Base-by-base conservation (phyloP, 805 yeast genomes). In the Candida sakaeoensis region DNA sequence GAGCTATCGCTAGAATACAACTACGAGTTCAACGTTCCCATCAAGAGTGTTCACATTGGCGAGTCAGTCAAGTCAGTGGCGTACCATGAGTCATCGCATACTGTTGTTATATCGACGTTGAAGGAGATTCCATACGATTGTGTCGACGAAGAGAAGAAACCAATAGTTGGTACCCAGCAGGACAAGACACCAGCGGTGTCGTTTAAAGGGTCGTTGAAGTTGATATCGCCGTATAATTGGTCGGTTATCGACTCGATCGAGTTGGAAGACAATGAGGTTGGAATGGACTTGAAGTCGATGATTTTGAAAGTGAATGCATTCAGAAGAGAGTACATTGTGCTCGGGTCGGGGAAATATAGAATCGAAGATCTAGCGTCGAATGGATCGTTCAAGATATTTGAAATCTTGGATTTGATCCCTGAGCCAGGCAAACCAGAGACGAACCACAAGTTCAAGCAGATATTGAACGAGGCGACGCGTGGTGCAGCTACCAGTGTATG, bases 381-480 rank as follows among this genome's bases (percentile, higher is more conserved):
- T 51, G 99, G 99, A 0, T 68, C 81, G 1, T 84, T 87, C 60
- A 77, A 78, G 42, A 64, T 90, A 1, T 81, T 66, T 52, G 95
- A 89, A 47, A 70, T 85, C 22, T 80, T 84, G 40, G 89, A 82
- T 43, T 83, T 89, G 57, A 87, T 86, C 47, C 96, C 96, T 0
- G 96, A 88, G 53, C 91, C 91, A 1, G 89, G 83, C 0, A 75
- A 73, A 43, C 96, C 96, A 0, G 95, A 88, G 48, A 81, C 89
- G 2, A 82, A 80, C 49, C 85, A 77, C 56, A 85, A 83, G 58
- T 70, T 90, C 51, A 88, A 86, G 55, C 77, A 80, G 49, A 67
- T 85, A 8, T 79, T 79, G 36, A 72, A 75, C 36, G 97, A 90
- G 57, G 78, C 75, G 21, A 77, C 87, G 1, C 79, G 84, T 50